A percentile compares a stretch with the other conserved stretches of the same genome.
Conservation (phyloP, 257 asterid species). For the Sherardia arvensis region DNA sequence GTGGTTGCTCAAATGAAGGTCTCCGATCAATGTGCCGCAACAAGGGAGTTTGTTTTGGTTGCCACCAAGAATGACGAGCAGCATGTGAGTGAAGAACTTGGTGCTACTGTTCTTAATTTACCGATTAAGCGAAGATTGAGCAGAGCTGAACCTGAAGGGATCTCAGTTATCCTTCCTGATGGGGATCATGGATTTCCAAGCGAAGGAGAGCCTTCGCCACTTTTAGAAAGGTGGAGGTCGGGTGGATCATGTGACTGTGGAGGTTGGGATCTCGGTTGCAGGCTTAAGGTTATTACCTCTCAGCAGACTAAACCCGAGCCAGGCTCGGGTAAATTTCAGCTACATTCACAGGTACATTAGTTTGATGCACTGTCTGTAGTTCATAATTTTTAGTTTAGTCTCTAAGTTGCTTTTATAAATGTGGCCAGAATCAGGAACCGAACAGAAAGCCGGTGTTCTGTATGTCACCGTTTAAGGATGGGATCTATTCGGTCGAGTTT, state of each 20-base stretch:
- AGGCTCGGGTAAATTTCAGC: slow-evolving; percentile 31
- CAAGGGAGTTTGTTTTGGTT: slow-evolving; percentile 55
- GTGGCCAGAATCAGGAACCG: slow-evolving; percentile 35
- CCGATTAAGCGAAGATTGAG: slow-evolving; percentile 16
- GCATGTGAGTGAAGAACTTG: slow-evolving; percentile 46
- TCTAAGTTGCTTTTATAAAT: background rate
- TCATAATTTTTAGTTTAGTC: background rate
- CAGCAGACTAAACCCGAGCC: slow-evolving; percentile 20
- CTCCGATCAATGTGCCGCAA: slow-evolving; percentile 22
- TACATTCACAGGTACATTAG: slow-evolving; percentile 43
- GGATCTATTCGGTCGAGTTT: slow-evolving; percentile 55
- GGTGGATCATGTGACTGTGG: slow-evolving; percentile 88
- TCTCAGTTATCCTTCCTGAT: slow-evolving; percentile 60
- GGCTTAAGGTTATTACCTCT: slow-evolving; percentile 33
- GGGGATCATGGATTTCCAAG: slow-evolving; percentile 67
- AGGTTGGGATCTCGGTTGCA: slow-evolving; percentile 86
- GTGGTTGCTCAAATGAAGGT: slow-evolving; percentile 68
- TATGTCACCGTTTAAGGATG: slow-evolving; percentile 49
- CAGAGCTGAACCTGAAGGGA: slow-evolving; percentile 17
- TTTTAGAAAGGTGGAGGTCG: slow-evolving; percentile 60
- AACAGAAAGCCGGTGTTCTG: slow-evolving; percentile 30
- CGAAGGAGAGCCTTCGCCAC: slow-evolving; percentile 66
- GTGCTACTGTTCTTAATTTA: slow-evolving; percentile 47
- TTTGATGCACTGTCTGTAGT: background rate
- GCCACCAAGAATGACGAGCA: slow-evolving; percentile 23